These are phyloP conservation scores for Linum trigynum DNA, from an alignment of 345 rosid species.

Conservation along the genomic window DNA sequence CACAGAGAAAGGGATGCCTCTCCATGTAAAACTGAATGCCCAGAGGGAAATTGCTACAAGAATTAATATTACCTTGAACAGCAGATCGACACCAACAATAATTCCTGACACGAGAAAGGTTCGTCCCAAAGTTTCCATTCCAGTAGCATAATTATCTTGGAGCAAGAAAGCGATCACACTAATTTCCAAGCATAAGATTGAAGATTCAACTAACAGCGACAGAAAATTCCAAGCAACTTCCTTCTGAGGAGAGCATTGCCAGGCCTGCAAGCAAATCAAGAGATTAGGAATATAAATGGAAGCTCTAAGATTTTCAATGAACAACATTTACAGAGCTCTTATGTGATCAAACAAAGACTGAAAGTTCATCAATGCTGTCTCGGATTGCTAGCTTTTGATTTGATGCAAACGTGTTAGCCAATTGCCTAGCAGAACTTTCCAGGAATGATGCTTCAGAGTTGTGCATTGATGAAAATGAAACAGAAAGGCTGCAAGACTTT, in stretches of 20 bases:
- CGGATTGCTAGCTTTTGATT: too few relatives aligned
- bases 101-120: slow-evolving; percentile 33
- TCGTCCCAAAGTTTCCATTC: slow-evolving; percentile 26
- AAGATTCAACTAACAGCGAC: slow-evolving; percentile 27
- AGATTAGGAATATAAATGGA: neutral
- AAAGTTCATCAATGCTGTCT: too few relatives aligned
- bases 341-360: too few relatives aligned
- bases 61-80: slow-evolving; percentile 28
- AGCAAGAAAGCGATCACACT: slow-evolving; percentile 32
- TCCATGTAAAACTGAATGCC: neutral
- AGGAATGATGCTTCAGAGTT: neutral
- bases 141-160: slow-evolving; percentile 35
- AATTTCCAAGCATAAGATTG: slow-evolving; percentile 29
- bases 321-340: neutral
- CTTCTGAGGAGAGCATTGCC: slow-evolving; percentile 31
- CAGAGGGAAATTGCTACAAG: neutral
- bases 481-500: neutral
- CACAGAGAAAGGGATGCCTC: too few relatives aligned
- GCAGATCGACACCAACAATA: slow-evolving; percentile 27
- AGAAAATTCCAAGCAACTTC: slow-evolving; percentile 36
- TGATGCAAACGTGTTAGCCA: neutral
- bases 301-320: neutral
- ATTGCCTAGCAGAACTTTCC: neutral
- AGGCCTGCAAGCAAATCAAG: slow-evolving; percentile 19
- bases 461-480: neutral